Conservation (phyloP, 805 yeast genomes). For the Cyberlindnera subsufficiens region DNA sequence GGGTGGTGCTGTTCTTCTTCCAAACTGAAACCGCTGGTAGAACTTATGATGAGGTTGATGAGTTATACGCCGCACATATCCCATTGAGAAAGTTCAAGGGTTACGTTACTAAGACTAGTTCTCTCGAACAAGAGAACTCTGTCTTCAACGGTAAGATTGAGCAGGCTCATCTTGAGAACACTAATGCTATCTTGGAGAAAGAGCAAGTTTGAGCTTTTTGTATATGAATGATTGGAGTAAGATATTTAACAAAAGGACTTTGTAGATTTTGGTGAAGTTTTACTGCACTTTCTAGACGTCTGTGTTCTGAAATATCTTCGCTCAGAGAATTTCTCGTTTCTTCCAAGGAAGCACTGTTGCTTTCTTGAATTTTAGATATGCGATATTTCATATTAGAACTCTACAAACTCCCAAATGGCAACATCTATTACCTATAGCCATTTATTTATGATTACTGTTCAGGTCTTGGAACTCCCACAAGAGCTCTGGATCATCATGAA, state of each 20-base stretch:
- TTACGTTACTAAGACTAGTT: conserved; percentile 2
- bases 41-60: conserved; percentile 51
- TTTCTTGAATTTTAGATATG: no score
- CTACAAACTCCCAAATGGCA: no score
- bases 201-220: no score
- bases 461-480: conserved; percentile 27
- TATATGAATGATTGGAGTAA: no score
- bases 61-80: conserved; percentile 33
- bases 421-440: no score
- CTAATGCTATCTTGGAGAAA: not conserved
- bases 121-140: conserved; percentile 1
- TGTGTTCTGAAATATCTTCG: no score
- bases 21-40: conserved; percentile 50
- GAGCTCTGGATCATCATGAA: conserved; percentile 11
- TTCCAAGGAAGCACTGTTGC: no score
- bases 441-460: conserved; percentile 10
- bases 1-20: conserved; percentile 36
- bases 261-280: no score
- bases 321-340: no score
- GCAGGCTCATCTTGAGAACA: not conserved
- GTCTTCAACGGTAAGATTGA: conserved; percentile 3
- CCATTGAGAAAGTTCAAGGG: conserved; percentile 25
- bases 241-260: no score
- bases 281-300: no score
- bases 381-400: no score